phyloP scores from a whole-genome alignment of 2,329 filamentous ascomycete species.

The Aspergillus felis region DNA sequence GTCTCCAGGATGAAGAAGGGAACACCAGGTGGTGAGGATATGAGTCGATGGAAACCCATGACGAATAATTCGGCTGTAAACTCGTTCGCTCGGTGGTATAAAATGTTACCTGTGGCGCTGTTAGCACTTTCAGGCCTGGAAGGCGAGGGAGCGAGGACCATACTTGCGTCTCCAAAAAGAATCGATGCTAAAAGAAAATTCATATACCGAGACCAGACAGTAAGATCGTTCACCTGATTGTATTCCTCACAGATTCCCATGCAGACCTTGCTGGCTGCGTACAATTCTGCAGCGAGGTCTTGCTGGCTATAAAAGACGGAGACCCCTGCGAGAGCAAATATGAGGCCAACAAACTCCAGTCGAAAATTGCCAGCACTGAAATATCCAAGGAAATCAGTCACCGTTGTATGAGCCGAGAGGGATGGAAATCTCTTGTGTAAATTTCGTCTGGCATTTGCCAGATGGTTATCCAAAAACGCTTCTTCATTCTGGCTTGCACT shows the following conservation, averaged over 20 bases:
- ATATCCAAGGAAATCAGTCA: constrained; percentile 5
- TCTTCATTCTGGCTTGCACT: no score
- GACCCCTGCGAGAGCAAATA: constrained; percentile 17
- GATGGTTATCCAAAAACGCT: no score
- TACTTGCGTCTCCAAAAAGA: constrained; percentile 16
- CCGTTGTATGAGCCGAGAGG: not conserved
- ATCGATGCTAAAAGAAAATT: constrained; percentile 14
- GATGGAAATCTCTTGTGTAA: no score
- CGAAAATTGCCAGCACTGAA: constrained; percentile 15
- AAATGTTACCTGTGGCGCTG: not conserved
- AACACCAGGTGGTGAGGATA: not conserved
- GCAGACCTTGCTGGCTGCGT: constrained; percentile 15
- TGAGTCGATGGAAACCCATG: constrained; percentile 1
- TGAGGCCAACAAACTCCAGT: constrained; percentile 23
- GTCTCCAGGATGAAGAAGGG: constrained; percentile 27
- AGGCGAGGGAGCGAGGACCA: constrained; percentile 10
- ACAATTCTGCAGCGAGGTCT: constrained; percentile 15
- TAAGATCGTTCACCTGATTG: constrained; percentile 1
- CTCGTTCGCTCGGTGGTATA: not conserved
- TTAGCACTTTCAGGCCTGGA: not conserved
- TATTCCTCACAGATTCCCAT: constrained; percentile 9
- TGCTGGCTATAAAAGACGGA: constrained; percentile 1
- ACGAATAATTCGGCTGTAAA: not conserved
- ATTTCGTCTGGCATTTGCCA: no score
- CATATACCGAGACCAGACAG: constrained; percentile 16